phyloP scores from a whole-genome alignment of 495 filamentous ascomycete species.

The Tuber aestivum region DNA sequence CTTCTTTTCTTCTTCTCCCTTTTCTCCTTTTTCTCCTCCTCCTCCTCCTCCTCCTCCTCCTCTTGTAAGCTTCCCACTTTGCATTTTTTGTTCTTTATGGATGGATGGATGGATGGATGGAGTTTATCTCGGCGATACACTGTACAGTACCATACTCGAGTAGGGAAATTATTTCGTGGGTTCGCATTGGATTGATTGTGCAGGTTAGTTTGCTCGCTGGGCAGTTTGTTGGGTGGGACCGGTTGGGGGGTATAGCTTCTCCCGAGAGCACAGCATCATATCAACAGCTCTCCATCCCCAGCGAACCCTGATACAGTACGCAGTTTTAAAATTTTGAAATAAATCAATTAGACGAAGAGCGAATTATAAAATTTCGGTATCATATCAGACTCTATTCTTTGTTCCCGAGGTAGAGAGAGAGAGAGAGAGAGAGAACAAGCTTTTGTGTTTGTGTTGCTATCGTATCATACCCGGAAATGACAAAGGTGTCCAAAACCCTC shows the following conservation, averaged over 20 bases:
- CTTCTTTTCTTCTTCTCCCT: too few relatives aligned
- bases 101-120: background rate
- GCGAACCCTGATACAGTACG: background rate
- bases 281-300: background rate
- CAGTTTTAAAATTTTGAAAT: background rate
- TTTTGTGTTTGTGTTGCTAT: background rate
- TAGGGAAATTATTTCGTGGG: background rate
- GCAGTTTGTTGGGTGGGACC: background rate
- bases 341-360: background rate
- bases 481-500: conserved; percentile 2
- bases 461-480: background rate
- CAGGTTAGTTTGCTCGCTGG: background rate
- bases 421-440: too few relatives aligned
- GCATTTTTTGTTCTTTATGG: background rate
- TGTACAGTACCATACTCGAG: background rate
- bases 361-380: conserved; percentile 2
- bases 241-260: background rate
- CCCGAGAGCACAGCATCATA: background rate
- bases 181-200: background rate
- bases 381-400: background rate
- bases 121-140: background rate
- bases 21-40: background rate
- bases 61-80: background rate
- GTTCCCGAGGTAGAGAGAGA: background rate
- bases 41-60: background rate